Percentiles rank a stretch among this genome's conserved stretches.
These are phyloP conservation scores for Termitomyces sp. DNA, from an alignment of 768 basidiomycete genomes.

Conservation along the genomic window DNA sequence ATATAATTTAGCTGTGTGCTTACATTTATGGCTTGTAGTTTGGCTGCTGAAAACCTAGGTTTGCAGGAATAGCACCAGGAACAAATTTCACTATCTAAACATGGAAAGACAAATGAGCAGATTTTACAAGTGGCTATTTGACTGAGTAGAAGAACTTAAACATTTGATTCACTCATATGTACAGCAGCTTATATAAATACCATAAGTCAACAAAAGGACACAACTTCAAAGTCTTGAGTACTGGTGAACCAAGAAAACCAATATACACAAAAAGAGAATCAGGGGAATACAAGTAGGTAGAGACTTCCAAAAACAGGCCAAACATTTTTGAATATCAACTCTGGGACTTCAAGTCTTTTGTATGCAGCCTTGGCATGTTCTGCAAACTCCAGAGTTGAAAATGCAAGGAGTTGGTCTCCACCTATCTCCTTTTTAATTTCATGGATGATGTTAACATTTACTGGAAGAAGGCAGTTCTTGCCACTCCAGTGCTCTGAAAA, in stretches of 20 bases:
- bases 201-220: neutral
- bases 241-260: neutral
- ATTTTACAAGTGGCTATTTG: neutral
- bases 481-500: neutral
- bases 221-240: neutral
- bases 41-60: neutral
- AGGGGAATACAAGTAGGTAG: neutral
- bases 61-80: neutral
- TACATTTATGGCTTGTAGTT: neutral
- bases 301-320: neutral
- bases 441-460: slow-evolving; percentile 17
- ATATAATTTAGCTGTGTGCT: too few species aligned
- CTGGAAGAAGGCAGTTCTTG: neutral
- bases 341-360: neutral
- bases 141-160: too few species aligned
- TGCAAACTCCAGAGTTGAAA: slow-evolving; percentile 18
- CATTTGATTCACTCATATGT: too few species aligned
- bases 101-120: neutral
- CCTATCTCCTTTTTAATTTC: slow-evolving; percentile 22
- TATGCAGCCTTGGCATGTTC: slow-evolving; percentile 1
- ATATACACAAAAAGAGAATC: too few species aligned
- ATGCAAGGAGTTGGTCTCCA: neutral
- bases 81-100: neutral
- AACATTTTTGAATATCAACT: neutral
- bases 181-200: too few species aligned